phyloP scores from a whole-genome alignment of 2,329 filamentous ascomycete genomes.

The Stachybotrys elegans region DNA sequence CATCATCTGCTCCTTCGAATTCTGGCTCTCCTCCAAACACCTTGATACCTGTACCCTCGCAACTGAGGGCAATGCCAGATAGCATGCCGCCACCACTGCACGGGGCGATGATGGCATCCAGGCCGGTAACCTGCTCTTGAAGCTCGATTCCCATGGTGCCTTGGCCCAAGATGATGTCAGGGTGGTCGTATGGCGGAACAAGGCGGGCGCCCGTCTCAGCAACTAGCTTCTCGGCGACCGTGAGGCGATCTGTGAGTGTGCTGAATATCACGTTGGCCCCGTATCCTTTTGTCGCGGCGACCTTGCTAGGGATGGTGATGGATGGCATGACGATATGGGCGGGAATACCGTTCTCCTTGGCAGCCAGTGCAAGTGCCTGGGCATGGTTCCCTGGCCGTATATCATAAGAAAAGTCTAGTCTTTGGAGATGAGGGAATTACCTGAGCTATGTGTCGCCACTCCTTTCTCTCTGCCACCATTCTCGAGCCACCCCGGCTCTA shows the following conservation, averaged over 20 bases:
- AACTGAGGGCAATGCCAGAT: constrained; percentile 66
- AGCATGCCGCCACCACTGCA: constrained; percentile 78
- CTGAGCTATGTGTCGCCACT: constrained; percentile 76
- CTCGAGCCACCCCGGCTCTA: constrained; percentile 48
- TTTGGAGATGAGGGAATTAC: constrained; percentile 21
- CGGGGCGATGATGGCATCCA: constrained; percentile 67
- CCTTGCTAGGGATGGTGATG: constrained; percentile 63
- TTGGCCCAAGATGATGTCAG: constrained; percentile 76
- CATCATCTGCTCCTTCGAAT: constrained; percentile 73
- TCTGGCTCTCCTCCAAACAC: constrained; percentile 78
- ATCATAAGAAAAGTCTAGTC: neutral
- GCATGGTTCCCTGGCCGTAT: constrained; percentile 74
- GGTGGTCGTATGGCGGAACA: constrained; percentile 79
- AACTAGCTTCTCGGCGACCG: constrained; percentile 59
- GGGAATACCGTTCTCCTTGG: constrained; percentile 59
- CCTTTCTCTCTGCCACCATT: constrained; percentile 50
- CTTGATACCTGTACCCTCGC: constrained; percentile 55
- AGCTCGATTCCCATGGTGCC: constrained; percentile 74
- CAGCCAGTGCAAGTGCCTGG: constrained; percentile 75
- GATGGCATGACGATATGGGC: constrained; percentile 79
- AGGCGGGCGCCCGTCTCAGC: constrained; percentile 62
- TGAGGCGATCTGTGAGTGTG: constrained; percentile 72
- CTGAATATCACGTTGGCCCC: constrained; percentile 22
- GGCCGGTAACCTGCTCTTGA: constrained; percentile 54
- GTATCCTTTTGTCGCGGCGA: constrained; percentile 8